Conservation (phyloP, 2,329 filamentous ascomycete genomes). For the Claviceps humidiphila region DNA sequence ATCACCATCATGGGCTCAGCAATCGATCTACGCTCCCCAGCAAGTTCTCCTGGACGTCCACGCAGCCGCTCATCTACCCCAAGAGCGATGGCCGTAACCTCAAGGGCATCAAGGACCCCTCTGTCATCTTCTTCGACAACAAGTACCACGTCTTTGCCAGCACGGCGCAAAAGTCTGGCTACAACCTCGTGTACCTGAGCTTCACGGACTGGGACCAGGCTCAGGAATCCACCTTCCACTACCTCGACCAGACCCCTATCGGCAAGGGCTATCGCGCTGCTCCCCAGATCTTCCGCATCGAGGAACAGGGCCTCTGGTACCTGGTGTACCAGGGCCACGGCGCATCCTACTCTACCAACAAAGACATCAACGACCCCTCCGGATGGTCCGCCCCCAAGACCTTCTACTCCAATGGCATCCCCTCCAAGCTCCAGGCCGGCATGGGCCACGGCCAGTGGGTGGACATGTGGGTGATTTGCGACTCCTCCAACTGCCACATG, state of each 20-base stretch:
- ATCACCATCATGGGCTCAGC: background rate
- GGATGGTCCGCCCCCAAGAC: background rate
- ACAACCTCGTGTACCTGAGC: constrained; percentile 46
- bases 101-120: constrained; percentile 46
- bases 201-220: constrained; percentile 35
- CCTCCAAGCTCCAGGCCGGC: constrained; percentile 24
- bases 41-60: constrained; percentile 2
- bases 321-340: background rate
- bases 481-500: constrained; percentile 48
- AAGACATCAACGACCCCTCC: background rate
- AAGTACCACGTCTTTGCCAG: constrained; percentile 49
- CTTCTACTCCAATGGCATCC: background rate
- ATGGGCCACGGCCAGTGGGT: constrained; percentile 39
- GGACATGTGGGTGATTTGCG: constrained; percentile 51
- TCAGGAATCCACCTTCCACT: background rate
- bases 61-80: background rate
- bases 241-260: background rate
- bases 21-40: background rate
- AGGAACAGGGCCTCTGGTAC: background rate
- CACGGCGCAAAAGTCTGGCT: constrained; percentile 28
- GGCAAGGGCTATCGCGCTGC: background rate
- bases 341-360: constrained; percentile 1
- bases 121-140: constrained; percentile 38
- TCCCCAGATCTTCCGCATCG: background rate
- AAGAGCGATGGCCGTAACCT: background rate